Evolutionary conservation across 2,329 filamentous ascomycete species (phyloP).

Genomic region (Sordariomycetes sp.): DNA sequence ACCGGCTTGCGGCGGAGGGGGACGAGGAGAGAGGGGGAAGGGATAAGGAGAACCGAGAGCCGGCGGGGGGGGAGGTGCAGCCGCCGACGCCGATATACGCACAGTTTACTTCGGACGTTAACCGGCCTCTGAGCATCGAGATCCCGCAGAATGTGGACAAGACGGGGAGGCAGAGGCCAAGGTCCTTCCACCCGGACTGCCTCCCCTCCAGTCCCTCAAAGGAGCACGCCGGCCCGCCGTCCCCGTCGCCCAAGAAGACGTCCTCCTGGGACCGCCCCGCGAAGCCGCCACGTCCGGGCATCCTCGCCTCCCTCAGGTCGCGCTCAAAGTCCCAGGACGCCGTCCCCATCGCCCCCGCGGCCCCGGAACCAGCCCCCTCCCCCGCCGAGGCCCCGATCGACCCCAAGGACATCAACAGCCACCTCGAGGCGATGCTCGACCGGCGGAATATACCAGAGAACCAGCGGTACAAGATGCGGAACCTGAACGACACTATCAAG

Average conservation of each 20-base stretch:
- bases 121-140: conserved; percentile 13
- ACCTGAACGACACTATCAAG: conserved; percentile 78
- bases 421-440: conserved; percentile 56
- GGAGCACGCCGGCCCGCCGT: neutral
- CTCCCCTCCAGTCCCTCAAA: conserved; percentile 4
- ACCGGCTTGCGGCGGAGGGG: conserved; percentile 27
- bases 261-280: conserved; percentile 14
- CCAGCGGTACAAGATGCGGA: conserved; percentile 89
- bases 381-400: conserved; percentile 20
- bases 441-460: conserved; percentile 88
- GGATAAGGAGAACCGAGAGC: conserved; percentile 75
- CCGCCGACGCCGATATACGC: conserved; percentile 63
- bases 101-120: conserved; percentile 41
- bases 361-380: neutral
- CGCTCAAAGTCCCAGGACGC: conserved; percentile 3
- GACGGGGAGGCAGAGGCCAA: conserved; percentile 29
- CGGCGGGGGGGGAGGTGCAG: conserved; percentile 17
- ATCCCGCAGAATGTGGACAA: conserved; percentile 10
- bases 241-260: conserved; percentile 14
- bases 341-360: neutral
- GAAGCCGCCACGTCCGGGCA: conserved; percentile 26
- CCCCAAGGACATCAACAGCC: conserved; percentile 39
- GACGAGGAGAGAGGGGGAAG: conserved; percentile 23
- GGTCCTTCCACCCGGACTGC: conserved; percentile 31
- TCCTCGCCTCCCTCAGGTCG: conserved; percentile 20